A percentile compares a stretch with the other conserved stretches of the same genome.
Evolutionary conservation across 129 eudicot genomes (phyloP).

Genomic region (Artemisia argyi): DNA sequence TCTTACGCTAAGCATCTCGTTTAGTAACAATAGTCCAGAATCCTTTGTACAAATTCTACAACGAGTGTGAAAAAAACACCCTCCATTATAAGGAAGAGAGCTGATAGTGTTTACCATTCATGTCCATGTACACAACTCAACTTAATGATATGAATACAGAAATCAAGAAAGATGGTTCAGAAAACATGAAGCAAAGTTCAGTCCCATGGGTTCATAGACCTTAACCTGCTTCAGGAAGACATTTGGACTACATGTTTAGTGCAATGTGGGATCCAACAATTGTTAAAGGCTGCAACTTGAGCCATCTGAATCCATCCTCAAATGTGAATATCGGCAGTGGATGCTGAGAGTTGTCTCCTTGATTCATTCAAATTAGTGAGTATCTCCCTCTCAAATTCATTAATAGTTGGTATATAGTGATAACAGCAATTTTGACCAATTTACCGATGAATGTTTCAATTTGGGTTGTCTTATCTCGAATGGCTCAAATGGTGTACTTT

Average conservation of each 20-base stretch:
- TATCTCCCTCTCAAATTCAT: background rate
- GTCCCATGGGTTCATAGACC: conserved; percentile 17
- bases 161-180: conserved; percentile 16
- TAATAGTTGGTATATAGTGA: too few species aligned
- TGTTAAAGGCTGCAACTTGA: conserved; percentile 36
- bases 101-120: too few species aligned
- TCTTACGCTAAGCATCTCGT: too few species aligned
- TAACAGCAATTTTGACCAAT: too few species aligned
- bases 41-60: too few species aligned
- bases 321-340: conserved; percentile 31
- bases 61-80: too few species aligned
- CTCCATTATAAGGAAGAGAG: too few species aligned
- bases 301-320: conserved; percentile 33
- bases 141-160: conserved; percentile 22
- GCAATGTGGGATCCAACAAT: conserved; percentile 43
- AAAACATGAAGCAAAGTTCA: conserved; percentile 20
- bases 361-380: conserved; percentile 27
- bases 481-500: too few species aligned
- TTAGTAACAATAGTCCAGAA: too few species aligned
- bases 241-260: conserved; percentile 53
- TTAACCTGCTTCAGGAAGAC: conserved; percentile 44
- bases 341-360: conserved; percentile 30
- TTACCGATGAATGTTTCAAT: too few species aligned
- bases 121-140: conserved; percentile 10
- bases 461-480: too few species aligned